Percentiles rank a stretch among this genome's conserved stretches.
Conservation (phyloP, 495 filamentous ascomycete species). For the Penicillium chermesinum region DNA sequence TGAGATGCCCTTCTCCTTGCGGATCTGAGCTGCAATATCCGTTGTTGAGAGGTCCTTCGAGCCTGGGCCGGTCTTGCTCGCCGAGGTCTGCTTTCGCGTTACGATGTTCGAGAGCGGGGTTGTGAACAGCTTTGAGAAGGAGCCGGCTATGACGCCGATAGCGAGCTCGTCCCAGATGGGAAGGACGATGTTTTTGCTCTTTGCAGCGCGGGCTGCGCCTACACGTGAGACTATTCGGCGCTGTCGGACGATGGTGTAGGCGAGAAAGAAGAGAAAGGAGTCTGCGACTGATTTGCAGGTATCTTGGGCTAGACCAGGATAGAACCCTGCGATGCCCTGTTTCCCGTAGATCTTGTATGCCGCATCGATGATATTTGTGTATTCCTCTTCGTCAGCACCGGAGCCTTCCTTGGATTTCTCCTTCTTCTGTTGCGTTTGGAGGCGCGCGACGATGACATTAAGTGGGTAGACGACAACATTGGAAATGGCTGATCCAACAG, state of each 20-base stretch:
- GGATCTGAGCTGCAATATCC: constrained; percentile 61
- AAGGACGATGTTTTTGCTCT: constrained; percentile 45
- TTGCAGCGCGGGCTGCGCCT: constrained; percentile 27
- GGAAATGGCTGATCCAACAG: constrained; percentile 72
- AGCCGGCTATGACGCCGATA: constrained; percentile 72
- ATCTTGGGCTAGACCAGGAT: constrained; percentile 68
- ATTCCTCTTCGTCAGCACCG: constrained; percentile 35
- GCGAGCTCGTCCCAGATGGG: constrained; percentile 67
- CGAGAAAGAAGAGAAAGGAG: constrained; percentile 79
- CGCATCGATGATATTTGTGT: constrained; percentile 61
- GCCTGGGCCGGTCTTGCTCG: constrained; percentile 24
- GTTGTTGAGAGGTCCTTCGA: constrained; percentile 27
- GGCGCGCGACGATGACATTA: constrained; percentile 75
- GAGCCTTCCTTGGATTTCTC: constrained; percentile 21
- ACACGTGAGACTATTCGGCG: constrained; percentile 47
- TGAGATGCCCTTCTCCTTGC: constrained; percentile 61
- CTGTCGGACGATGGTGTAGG: constrained; percentile 67
- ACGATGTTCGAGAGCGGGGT: constrained; percentile 82
- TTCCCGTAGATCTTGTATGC: constrained; percentile 63
- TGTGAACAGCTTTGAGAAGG: constrained; percentile 71
- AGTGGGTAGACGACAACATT: constrained; percentile 79
- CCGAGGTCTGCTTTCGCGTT: constrained; percentile 69
- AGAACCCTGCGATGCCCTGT: constrained; percentile 68
- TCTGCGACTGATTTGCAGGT: constrained; percentile 68
- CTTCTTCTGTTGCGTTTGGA: constrained; percentile 70